Percentiles rank a stretch among this genome's conserved stretches.
Evolutionary conservation across 768 basidiomycete species (phyloP).

Genomic region (Boletales sp.): DNA sequence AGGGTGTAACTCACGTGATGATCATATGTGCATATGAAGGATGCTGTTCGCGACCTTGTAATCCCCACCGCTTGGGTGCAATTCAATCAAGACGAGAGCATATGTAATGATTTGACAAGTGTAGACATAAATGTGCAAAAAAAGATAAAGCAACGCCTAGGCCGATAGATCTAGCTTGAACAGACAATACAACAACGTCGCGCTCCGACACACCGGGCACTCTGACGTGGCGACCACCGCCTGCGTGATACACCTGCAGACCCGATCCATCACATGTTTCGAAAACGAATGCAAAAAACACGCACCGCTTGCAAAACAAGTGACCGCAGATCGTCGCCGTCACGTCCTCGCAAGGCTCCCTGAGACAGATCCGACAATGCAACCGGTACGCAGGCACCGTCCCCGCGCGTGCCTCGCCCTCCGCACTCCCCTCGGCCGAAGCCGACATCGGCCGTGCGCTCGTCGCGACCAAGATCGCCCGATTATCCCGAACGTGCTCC

Average conservation of each 20-base stretch:
- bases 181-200: constrained; percentile 52
- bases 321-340: constrained; percentile 64
- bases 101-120: too few relatives aligned
- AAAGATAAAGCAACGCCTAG: not conserved
- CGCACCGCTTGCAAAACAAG: constrained; percentile 55
- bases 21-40: too few relatives aligned
- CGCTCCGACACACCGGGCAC: constrained; percentile 51
- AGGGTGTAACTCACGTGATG: too few relatives aligned
- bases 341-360: constrained; percentile 47
- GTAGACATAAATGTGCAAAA: too few relatives aligned
- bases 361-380: constrained; percentile 49
- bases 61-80: too few relatives aligned
- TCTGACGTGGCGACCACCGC: constrained; percentile 42
- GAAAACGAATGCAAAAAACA: not conserved
- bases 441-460: constrained; percentile 25
- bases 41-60: too few relatives aligned
- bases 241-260: constrained; percentile 49
- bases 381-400: constrained; percentile 18
- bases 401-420: not conserved
- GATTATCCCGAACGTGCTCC: constrained; percentile 29
- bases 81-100: too few relatives aligned
- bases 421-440: constrained; percentile 5
- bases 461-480: constrained; percentile 29
- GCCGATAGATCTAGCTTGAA: constrained; percentile 46
- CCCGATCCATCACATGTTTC: not conserved